Evolutionary conservation across 805 yeast species (phyloP).

Genomic region (Clavispora vitiphila): DNA sequence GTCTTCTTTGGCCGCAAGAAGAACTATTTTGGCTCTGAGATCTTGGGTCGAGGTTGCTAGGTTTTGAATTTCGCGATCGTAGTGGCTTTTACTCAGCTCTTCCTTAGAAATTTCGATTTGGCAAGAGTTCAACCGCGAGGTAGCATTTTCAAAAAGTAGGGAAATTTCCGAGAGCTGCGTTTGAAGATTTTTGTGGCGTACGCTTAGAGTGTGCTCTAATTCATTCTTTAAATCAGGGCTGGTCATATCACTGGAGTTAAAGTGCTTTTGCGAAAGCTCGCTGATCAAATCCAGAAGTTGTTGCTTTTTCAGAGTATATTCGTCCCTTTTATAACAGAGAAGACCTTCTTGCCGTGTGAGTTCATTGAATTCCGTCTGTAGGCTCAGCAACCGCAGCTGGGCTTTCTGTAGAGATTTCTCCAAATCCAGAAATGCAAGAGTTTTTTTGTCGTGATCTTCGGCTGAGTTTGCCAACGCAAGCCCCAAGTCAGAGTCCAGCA

Average conservation of each 20-base stretch:
- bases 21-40: slow-evolving; percentile 34
- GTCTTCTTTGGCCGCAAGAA: slow-evolving; percentile 39
- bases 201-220: background rate
- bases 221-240: background rate
- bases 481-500: slow-evolving; percentile 28
- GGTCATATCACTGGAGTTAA: background rate
- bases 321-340: slow-evolving; percentile 39
- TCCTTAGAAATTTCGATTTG: slow-evolving; percentile 32
- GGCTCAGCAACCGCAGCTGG: slow-evolving; percentile 13
- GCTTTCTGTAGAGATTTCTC: background rate
- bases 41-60: slow-evolving; percentile 30
- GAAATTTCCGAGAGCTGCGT: background rate
- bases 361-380: slow-evolving; percentile 20
- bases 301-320: slow-evolving; percentile 17
- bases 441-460: slow-evolving; percentile 15
- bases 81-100: slow-evolving; percentile 38
- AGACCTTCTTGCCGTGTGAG: slow-evolving; percentile 47
- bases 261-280: background rate
- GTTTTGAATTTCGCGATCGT: slow-evolving; percentile 34
- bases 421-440: slow-evolving; percentile 9
- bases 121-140: background rate
- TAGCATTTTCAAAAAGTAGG: background rate
- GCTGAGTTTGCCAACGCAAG: slow-evolving; percentile 27
- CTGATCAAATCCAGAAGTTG: background rate
- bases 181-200: background rate